phyloP scores from a whole-genome alignment of 306 rosid species.

The Prunus davidiana region DNA sequence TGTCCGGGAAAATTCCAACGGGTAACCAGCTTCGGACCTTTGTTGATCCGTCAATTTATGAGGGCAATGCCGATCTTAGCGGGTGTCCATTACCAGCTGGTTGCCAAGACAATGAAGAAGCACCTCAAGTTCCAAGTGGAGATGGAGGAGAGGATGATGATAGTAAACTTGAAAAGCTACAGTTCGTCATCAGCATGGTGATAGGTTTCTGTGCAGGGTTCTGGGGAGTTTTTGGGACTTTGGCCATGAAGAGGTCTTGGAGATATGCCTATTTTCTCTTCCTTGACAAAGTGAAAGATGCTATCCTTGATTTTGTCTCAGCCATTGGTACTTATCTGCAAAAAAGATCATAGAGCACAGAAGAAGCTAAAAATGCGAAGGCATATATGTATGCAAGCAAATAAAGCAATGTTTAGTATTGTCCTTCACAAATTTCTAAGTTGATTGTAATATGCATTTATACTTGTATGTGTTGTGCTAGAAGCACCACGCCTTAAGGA shows the following conservation, averaged over 20 bases:
- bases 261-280: slow-evolving; percentile 15
- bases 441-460: too few relatives aligned
- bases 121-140: not conserved
- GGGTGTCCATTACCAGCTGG: too few relatives aligned
- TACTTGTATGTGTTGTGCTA: too few relatives aligned
- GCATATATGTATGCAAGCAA: too few relatives aligned
- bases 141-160: not conserved
- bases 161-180: not conserved
- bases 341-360: not conserved
- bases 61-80: too few relatives aligned
- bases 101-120: not conserved
- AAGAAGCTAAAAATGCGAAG: not conserved
- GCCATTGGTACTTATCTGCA: not conserved
- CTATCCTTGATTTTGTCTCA: not conserved
- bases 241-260: not conserved
- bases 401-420: too few relatives aligned
- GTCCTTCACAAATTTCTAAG: too few relatives aligned
- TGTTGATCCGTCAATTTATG: too few relatives aligned
- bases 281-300: not conserved
- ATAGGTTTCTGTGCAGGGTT: not conserved
- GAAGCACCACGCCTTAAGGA: too few relatives aligned
- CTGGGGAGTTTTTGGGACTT: not conserved
- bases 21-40: too few relatives aligned
- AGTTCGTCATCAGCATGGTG: not conserved
- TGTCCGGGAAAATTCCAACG: too few relatives aligned